These are phyloP conservation scores for Magnolia officinalis DNA, from an alignment of 164 flowering plant species.

Conservation along the genomic window DNA sequence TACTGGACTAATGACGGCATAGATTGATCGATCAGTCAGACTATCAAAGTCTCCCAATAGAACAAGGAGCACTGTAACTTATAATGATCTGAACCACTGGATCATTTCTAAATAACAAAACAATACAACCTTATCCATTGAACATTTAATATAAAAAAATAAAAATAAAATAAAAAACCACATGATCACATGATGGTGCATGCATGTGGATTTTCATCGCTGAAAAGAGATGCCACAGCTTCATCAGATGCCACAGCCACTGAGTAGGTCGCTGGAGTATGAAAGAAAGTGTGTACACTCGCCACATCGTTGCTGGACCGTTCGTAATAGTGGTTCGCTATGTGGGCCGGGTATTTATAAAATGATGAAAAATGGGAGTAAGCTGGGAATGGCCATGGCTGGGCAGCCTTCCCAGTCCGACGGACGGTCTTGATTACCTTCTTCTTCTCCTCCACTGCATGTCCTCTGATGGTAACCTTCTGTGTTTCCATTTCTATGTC, in stretches of 20 bases:
- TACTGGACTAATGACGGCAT: too few relatives aligned
- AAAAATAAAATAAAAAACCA: too few relatives aligned
- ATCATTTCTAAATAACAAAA: too few relatives aligned
- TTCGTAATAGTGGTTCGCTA: conserved; percentile 63
- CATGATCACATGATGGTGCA: conserved; percentile 57
- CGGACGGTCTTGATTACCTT: conserved; percentile 68
- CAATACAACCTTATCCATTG: too few relatives aligned
- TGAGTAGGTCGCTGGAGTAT: conserved; percentile 68
- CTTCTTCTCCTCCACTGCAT: conserved; percentile 54
- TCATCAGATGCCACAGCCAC: conserved; percentile 73
- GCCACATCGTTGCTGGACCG: conserved; percentile 24
- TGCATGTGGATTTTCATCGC: conserved; percentile 85
- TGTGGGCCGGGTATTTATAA: conserved; percentile 61
- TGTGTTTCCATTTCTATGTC: conserved; percentile 73
- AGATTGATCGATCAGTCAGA: too few relatives aligned
- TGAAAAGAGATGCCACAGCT: conserved; percentile 70
- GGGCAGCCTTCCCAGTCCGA: conserved; percentile 65
- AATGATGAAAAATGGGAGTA: conserved; percentile 61
- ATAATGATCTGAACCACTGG: too few relatives aligned
- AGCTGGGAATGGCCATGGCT: conserved; percentile 81
- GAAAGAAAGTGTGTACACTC: conserved; percentile 64
- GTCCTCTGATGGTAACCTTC: conserved; percentile 64
- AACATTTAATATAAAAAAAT: too few relatives aligned
- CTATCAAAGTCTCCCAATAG: too few relatives aligned
- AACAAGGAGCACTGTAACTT: too few relatives aligned